Base-by-base conservation (phyloP, 2,329 filamentous ascomycete genomes). In the Sarocladium oryzae region DNA sequence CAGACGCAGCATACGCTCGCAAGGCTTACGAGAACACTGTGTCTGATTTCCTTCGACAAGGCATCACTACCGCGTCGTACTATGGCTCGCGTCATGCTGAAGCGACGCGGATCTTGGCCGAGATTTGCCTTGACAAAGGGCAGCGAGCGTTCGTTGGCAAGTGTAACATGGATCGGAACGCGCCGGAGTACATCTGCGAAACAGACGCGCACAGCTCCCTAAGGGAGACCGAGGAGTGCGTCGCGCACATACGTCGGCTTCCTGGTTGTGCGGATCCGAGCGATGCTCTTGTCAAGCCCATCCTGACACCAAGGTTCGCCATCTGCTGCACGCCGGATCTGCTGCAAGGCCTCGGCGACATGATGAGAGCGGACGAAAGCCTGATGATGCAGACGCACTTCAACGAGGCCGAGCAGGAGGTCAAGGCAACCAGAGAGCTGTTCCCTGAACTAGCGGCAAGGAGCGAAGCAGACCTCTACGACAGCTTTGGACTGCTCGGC, bases 381-480 rank as follows among this genome's bases (percentile, higher is more conserved):
- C 60, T 85, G 18, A 70, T 78, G 0, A 77, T 87, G 28, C 82
- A 86, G 63, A 85, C 82, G 2, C 83, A 86, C 61, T 85, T 86
- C 67, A 80, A 84, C 62, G 82, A 86, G 59, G 80, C 82, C 0
- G 68, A 73, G 57, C 75, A 82, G 53, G 82, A 86, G 61, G 79
- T 83, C 50, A 56, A 67, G 1, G 73, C 75, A 18, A 85, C 82
- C 0, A 64, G 63, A 7, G 61, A 69, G 1, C 64, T 86, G 2
- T 85, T 84, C 56, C 79, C 80, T 0, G 62, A 70, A 1, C 81
- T 81, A 21, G 37, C 48, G 56, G 60, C 15, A 33, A 45, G 32
- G 2, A 79, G 71, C 51, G 82, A 86, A 61, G 78, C 73, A 0
- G 79, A 84, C 50, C 66, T 86, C 3, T 86, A 86, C 58, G 66